phyloP scores from a whole-genome alignment of 805 yeast genomes.

The Candida nitratophila region DNA sequence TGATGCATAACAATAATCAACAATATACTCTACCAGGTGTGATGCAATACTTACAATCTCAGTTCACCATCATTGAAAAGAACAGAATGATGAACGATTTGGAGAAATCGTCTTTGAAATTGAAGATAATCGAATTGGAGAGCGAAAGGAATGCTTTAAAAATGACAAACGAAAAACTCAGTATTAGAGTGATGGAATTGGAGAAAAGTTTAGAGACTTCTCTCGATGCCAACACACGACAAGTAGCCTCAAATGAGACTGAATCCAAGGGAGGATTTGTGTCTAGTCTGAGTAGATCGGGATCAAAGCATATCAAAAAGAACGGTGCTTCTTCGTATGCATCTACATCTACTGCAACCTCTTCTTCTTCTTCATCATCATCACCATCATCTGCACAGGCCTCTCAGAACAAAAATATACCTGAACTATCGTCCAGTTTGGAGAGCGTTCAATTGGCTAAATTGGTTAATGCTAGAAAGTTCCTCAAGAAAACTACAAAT shows the following conservation, averaged over 20 bases:
- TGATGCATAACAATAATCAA: slow-evolving; percentile 1
- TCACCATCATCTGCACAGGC: no score
- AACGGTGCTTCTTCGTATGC: not conserved
- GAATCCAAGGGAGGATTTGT: not conserved
- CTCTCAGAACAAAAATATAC: no score
- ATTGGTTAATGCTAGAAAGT: slow-evolving; percentile 25
- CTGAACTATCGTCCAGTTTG: no score
- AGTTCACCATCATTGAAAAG: slow-evolving; percentile 39
- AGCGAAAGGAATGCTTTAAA: slow-evolving; percentile 42
- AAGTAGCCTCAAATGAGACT: not conserved
- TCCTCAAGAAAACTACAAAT: slow-evolving; percentile 27
- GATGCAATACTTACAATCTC: slow-evolving; percentile 52
- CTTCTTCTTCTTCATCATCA: not conserved
- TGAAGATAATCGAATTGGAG: slow-evolving; percentile 43
- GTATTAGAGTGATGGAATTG: slow-evolving; percentile 30
- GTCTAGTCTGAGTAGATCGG: not conserved
- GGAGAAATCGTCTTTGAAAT: slow-evolving; percentile 44
- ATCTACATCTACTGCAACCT: not conserved
- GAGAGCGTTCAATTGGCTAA: slow-evolving; percentile 20
- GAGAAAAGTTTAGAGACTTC: slow-evolving; percentile 21
- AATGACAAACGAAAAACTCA: slow-evolving; percentile 34
- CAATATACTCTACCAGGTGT: slow-evolving; percentile 49
- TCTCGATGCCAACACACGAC: not conserved
- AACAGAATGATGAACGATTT: slow-evolving; percentile 44
- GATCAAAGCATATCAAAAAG: not conserved